Percentiles rank a stretch among this genome's conserved stretches.
Conservation (phyloP, 2,329 filamentous ascomycete species). For the Fusarium acutatum region DNA sequence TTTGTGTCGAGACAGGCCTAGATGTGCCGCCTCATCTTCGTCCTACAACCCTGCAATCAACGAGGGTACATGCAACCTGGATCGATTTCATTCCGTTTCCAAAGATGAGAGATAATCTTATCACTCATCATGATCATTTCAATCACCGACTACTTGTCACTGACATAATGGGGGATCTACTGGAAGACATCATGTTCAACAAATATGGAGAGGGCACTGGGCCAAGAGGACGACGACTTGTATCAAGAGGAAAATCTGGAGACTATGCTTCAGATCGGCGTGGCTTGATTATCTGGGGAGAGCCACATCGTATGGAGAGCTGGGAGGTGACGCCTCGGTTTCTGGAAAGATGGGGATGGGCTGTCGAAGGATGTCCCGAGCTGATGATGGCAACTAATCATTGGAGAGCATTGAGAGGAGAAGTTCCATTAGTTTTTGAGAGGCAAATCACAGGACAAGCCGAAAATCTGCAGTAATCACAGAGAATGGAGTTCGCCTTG, state of each 20-base stretch:
- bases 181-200: constrained; percentile 5
- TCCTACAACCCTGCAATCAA: not conserved
- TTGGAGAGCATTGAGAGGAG: constrained; percentile 1
- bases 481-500: not conserved
- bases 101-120: constrained; percentile 2
- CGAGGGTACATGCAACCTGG: not conserved
- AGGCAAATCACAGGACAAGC: rapidly evolving
- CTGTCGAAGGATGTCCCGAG: not conserved
- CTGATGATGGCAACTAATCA: constrained; percentile 3
- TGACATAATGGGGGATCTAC: not conserved
- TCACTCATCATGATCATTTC: not conserved
- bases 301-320: not conserved
- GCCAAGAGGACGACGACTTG: not conserved
- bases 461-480: not conserved
- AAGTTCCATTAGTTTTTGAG: not conserved
- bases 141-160: not conserved
- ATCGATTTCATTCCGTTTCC: constrained; percentile 1
- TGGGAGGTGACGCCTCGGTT: constrained; percentile 8
- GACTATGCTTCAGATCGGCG: not conserved
- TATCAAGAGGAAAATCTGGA: not conserved
- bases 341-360: constrained; percentile 7
- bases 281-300: constrained; percentile 3
- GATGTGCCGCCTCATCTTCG: not conserved
- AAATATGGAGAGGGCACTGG: constrained; percentile 6
- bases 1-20: not conserved